These are phyloP conservation scores for Cryoendolithus antarcticus DNA, from an alignment of 2,329 filamentous ascomycete genomes.

Conservation along the genomic window DNA sequence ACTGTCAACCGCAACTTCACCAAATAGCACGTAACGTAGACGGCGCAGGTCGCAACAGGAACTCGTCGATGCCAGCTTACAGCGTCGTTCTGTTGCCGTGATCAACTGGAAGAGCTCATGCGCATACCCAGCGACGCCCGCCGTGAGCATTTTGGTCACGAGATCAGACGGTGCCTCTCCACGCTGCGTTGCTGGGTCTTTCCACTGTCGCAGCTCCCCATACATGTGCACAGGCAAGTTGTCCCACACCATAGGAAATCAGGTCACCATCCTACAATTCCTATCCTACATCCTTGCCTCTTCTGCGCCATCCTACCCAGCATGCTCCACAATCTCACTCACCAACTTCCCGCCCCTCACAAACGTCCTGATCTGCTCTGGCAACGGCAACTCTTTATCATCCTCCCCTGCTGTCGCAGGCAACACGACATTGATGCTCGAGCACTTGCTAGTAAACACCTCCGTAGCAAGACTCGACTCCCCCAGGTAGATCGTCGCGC, in stretches of 20 bases:
- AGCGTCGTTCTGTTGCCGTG: too few species aligned
- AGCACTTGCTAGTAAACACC: constrained; percentile 80
- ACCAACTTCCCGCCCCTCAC: constrained; percentile 65
- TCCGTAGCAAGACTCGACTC: constrained; percentile 67
- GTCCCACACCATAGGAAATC: too few species aligned
- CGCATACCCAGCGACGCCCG: too few species aligned
- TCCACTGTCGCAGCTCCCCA: neutral
- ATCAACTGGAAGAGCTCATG: too few species aligned
- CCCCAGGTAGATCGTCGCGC: constrained; percentile 75
- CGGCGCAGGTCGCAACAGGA: too few species aligned
- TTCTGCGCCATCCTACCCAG: constrained; percentile 47
- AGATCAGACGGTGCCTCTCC: too few species aligned
- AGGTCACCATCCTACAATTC: neutral
- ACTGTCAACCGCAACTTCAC: too few species aligned
- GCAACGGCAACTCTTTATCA: constrained; percentile 80
- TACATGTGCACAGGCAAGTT: neutral
- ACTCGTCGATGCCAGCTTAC: too few species aligned
- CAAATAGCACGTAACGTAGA: too few species aligned
- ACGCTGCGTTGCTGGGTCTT: too few species aligned
- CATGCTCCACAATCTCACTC: constrained; percentile 92
- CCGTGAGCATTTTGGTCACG: too few species aligned
- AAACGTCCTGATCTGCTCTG: constrained; percentile 79
- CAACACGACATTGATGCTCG: constrained; percentile 76
- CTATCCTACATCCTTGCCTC: constrained; percentile 3
- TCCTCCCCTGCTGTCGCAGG: constrained; percentile 50